Conservation (phyloP, 768 basidiomycete genomes). For the Lyophyllum shimeji region DNA sequence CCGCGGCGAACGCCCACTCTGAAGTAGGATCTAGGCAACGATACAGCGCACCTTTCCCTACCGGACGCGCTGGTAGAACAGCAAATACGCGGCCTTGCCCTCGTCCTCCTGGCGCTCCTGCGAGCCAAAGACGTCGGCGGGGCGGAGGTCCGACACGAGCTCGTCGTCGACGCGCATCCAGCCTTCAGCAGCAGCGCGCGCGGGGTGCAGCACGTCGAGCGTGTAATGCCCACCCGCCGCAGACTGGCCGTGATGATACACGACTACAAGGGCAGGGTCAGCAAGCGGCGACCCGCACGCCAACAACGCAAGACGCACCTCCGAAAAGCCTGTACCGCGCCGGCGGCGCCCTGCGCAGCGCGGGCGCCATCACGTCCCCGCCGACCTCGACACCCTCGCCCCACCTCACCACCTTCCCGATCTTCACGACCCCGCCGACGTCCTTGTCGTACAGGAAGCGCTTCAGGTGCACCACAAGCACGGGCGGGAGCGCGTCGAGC, state of each 20-base stretch:
- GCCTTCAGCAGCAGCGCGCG: constrained; percentile 59
- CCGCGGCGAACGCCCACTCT: too few relatives aligned
- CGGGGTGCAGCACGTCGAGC: constrained; percentile 79
- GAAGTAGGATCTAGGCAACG: too few relatives aligned
- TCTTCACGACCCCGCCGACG: constrained; percentile 80
- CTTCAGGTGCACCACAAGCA: constrained; percentile 88
- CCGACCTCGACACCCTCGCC: constrained; percentile 77
- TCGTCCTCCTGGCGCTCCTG: constrained; percentile 45
- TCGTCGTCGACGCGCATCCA: constrained; percentile 98
- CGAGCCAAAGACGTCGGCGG: constrained; percentile 67
- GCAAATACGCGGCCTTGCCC: constrained; percentile 74
- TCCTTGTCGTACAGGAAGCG: constrained; percentile 83
- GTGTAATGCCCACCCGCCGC: constrained; percentile 97
- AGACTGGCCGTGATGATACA: constrained; percentile 92
- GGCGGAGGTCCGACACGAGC: constrained; percentile 69
- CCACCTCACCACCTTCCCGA: constrained; percentile 79
- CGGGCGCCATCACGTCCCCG: constrained; percentile 63
- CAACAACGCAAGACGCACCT: constrained; percentile 42
- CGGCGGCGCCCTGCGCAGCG: constrained; percentile 40
- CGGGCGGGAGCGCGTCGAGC: constrained; percentile 80
- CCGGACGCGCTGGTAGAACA: constrained; percentile 76
- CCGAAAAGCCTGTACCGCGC: constrained; percentile 82
- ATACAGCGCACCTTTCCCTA: too few relatives aligned
- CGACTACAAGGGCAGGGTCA: constrained; percentile 39
- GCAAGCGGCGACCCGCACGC: neutral